Conservation (phyloP, 2,329 filamentous ascomycete genomes). For the Talaromyces marneffei region DNA sequence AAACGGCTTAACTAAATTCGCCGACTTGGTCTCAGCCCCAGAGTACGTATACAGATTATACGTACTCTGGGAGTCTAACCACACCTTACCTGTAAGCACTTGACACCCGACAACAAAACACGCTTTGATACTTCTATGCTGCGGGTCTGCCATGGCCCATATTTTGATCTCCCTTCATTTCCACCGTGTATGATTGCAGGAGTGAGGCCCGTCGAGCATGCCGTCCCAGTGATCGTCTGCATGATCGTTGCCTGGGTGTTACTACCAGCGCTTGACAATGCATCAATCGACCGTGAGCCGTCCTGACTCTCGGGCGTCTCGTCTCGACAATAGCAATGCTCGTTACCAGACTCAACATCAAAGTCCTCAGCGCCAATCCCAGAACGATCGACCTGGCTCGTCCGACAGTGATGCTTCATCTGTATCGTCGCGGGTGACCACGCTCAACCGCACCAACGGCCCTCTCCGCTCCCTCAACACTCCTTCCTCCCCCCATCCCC, state of each 20-base stretch:
- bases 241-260: conserved; percentile 12
- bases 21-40: neutral
- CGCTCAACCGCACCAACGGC: conserved; percentile 38
- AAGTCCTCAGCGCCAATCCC: neutral
- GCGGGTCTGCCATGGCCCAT: neutral
- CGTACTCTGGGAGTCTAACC: too few relatives aligned
- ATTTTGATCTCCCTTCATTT: neutral
- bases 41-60: neutral
- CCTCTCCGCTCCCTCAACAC: conserved; percentile 30
- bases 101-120: neutral
- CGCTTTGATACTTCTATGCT: neutral
- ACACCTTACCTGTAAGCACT: too few relatives aligned
- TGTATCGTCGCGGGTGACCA: conserved; percentile 39
- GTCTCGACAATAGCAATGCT: neutral
- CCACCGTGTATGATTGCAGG: conserved; percentile 4
- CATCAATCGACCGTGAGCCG: conserved; percentile 12
- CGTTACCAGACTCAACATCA: conserved; percentile 5
- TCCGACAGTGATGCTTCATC: conserved; percentile 42
- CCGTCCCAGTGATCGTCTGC: conserved; percentile 8
- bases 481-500: conserved; percentile 22
- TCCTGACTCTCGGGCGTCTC: conserved; percentile 13
- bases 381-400: conserved; percentile 31
- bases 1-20: neutral
- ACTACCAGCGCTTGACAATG: conserved; percentile 9
- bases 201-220: neutral